phyloP scores from a whole-genome alignment of 495 filamentous ascomycete genomes.

The Xylaria grammica region DNA sequence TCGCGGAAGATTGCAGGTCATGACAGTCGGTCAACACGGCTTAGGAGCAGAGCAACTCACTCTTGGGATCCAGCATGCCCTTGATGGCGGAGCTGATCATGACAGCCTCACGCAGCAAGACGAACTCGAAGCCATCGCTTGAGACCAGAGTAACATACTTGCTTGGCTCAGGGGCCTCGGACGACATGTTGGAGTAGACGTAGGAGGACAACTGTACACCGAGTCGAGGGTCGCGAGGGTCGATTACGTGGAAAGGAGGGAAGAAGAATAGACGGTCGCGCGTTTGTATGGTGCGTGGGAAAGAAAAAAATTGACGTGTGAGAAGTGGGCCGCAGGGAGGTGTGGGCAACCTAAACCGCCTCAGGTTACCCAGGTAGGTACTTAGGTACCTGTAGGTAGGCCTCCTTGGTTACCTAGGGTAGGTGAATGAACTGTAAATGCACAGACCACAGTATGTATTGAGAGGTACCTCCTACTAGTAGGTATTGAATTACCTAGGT shows the following conservation, averaged over 20 bases:
- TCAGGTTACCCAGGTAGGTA: too few species aligned
- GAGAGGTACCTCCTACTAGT: too few species aligned
- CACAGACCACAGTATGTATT: too few species aligned
- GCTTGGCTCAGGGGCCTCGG: conserved; percentile 31
- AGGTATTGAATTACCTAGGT: too few species aligned
- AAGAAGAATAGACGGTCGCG: background rate
- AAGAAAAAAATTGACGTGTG: too few species aligned
- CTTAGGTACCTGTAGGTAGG: too few species aligned
- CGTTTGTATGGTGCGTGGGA: background rate
- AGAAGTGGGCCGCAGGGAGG: too few species aligned
- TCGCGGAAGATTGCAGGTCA: background rate
- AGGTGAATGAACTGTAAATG: too few species aligned
- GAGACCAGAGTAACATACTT: conserved; percentile 89
- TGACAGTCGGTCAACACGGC: background rate
- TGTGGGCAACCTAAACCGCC: too few species aligned
- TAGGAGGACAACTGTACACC: background rate
- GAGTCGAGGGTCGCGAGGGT: background rate
- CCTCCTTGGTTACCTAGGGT: too few species aligned
- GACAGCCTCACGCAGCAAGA: conserved; percentile 78
- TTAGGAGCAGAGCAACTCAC: conserved; percentile 49
- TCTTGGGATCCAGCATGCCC: conserved; percentile 81
- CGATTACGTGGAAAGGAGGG: background rate
- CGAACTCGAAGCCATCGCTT: conserved; percentile 85
- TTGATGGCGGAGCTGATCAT: conserved; percentile 77
- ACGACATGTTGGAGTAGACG: conserved; percentile 27